Conservation (phyloP, 176 grass and related monocot species). For the Tillandsia fasciculata region DNA sequence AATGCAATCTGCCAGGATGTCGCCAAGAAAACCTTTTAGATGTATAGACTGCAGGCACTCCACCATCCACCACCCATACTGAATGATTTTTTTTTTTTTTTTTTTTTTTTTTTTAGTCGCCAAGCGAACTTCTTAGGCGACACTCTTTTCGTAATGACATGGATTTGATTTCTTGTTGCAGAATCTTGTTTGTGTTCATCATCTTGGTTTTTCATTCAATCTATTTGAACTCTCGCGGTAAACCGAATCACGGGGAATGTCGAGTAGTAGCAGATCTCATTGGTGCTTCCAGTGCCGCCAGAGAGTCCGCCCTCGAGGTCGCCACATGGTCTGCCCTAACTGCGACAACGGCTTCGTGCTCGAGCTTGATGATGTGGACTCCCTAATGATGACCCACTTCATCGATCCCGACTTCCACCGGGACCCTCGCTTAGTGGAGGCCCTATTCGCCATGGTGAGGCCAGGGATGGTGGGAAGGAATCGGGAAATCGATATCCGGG, state of each 20-base stretch:
- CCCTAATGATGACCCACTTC: constrained; percentile 57
- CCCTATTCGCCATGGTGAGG: constrained; percentile 60
- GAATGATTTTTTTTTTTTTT: too few relatives aligned
- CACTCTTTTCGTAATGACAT: neutral
- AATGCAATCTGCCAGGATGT: too few relatives aligned
- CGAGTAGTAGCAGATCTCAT: constrained; percentile 25
- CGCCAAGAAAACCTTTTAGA: too few relatives aligned
- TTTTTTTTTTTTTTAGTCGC: too few relatives aligned
- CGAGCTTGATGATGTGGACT: constrained; percentile 53
- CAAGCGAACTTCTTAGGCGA: too few relatives aligned
- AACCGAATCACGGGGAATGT: neutral
- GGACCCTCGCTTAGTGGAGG: constrained; percentile 71
- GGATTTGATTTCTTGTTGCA: neutral
- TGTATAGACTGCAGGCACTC: too few relatives aligned
- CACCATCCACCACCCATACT: too few relatives aligned
- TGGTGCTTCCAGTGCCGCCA: constrained; percentile 87
- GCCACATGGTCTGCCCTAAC: constrained; percentile 62
- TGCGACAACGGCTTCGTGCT: constrained; percentile 73
- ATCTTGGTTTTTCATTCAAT: neutral
- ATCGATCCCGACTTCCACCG: constrained; percentile 52
- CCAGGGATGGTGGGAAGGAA: constrained; percentile 58
- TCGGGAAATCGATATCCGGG: constrained; percentile 41
- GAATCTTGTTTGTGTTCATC: neutral
- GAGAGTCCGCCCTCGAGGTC: constrained; percentile 46
- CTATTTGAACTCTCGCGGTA: neutral